phyloP scores from a whole-genome alignment of 108 stramenopile genomes.

The Cyclotella sp. region DNA sequence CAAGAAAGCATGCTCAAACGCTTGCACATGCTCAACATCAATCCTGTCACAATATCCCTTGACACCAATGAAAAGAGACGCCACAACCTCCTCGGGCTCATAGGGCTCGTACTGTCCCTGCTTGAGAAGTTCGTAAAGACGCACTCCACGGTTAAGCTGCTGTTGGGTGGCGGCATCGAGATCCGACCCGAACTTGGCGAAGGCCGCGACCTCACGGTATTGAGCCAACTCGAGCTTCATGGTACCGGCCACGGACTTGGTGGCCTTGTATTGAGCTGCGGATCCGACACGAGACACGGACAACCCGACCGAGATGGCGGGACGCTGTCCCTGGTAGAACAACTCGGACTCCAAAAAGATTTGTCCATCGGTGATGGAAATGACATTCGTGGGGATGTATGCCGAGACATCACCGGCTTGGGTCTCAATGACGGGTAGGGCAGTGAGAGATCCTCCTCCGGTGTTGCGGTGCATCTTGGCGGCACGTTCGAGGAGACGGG shows the following conservation, averaged over 20 bases:
- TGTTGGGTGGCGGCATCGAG: conserved; percentile 99
- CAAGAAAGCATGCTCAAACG: conserved; percentile 96
- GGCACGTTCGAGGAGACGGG: conserved; percentile 99
- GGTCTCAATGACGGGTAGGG: conserved; percentile 99
- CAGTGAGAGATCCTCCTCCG: conserved; percentile 98
- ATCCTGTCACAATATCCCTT: conserved; percentile 99
- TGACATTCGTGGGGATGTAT: conserved; percentile 99
- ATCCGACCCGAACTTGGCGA: conserved; percentile 99
- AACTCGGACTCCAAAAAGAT: conserved; percentile 99
- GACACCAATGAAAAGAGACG: conserved; percentile 97
- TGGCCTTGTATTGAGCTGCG: conserved; percentile 99
- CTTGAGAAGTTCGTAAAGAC: conserved; percentile 99
- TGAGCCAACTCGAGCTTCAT: conserved; percentile 99
- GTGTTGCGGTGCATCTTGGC: conserved; percentile 98
- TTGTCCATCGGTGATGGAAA: conserved; percentile 99
- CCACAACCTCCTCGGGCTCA: conserved; percentile 98
- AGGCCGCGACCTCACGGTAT: conserved; percentile 99
- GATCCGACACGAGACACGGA: conserved; percentile 99
- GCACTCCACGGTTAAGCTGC: conserved; percentile 99
- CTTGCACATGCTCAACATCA: conserved; percentile 96
- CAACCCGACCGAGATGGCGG: conserved; percentile 99
- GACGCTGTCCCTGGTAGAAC: conserved; percentile 99
- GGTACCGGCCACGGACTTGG: conserved; percentile 99
- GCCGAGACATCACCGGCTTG: conserved; percentile 99
- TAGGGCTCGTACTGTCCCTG: conserved; percentile 99